Evolutionary conservation across 2,329 filamentous ascomycete species (phyloP), one percentile per base, ranked within the genome.

Genomic region (Thelonectria rubi): DNA sequence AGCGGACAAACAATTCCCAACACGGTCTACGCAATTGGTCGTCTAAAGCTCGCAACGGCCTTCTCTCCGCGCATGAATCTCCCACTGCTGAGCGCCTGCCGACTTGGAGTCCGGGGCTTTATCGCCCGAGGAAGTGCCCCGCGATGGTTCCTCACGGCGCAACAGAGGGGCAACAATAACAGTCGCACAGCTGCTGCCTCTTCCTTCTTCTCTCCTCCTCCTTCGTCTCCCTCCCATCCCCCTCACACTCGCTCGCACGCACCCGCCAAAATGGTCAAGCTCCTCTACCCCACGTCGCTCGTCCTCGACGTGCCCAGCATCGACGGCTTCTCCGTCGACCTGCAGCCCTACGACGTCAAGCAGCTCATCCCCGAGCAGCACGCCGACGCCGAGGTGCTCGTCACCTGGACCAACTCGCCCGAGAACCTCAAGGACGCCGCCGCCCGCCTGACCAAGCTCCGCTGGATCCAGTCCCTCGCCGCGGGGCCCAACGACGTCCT

Each of bases 401-500:
- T 90, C 3, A 88, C 87, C 6, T 89, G 87, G 87, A 75, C 79
- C 73, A 90, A 90, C 80, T 80, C 78, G 24, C 67, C 84, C 42
- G 77, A 77, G 14, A 88, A 88, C 78, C 85, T 90, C 61, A 75
- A 80, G 20, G 84, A 88, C 71, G 87, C 86, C 50, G 83, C 82
- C 2, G 66, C 72, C 52, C 81, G 83, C 60, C 78, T 89, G 73
- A 83, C 79, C 58, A 84, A 86, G 42, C 79, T 90, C 14, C 80
- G 80, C 65, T 90, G 87, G 86, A 89, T 90, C 74, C 87, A 90
- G 70, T 88, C 85, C 0, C 85, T 89, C 34, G 87, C 87, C 37
- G 87, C 87, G 1, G 87, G 87, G 0, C 87, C 87, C 67, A 89
- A 89, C 73, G 87, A 89, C 71, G 86, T 89, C 15, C 82, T 89